Evolutionary conservation across 2,329 filamentous ascomycete species (phyloP).

Genomic region (Coniochaeta prunicola): DNA sequence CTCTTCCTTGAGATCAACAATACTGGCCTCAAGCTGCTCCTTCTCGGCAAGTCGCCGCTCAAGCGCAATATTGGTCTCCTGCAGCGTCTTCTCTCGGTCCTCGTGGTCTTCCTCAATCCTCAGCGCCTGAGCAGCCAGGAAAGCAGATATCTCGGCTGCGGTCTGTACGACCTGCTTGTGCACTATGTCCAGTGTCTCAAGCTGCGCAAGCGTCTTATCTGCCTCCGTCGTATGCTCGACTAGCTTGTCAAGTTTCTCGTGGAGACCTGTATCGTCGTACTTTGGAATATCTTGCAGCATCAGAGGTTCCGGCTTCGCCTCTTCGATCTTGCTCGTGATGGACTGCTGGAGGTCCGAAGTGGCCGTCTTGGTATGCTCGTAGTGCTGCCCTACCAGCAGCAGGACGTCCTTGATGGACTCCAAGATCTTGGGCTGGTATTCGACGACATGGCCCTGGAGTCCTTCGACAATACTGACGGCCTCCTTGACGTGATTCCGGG

Average conservation of each 20-base stretch:
- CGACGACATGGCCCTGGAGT: slow-evolving; percentile 70
- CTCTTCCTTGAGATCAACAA: slow-evolving; percentile 23
- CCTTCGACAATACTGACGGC: slow-evolving; percentile 65
- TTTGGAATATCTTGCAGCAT: slow-evolving; percentile 52
- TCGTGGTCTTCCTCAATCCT: slow-evolving; percentile 72
- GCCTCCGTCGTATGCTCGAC: slow-evolving; percentile 59
- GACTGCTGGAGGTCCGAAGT: slow-evolving; percentile 27
- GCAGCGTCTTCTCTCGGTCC: slow-evolving; percentile 68
- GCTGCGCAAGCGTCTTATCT: slow-evolving; percentile 63
- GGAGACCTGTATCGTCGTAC: slow-evolving; percentile 56
- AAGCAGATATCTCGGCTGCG: slow-evolving; percentile 75
- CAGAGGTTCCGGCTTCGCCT: slow-evolving; percentile 53
- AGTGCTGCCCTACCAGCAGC: slow-evolving; percentile 75
- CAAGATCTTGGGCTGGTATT: slow-evolving; percentile 84
- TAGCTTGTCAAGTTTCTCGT: slow-evolving; percentile 51
- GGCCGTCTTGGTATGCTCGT: slow-evolving; percentile 73
- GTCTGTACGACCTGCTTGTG: slow-evolving; percentile 81
- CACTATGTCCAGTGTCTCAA: slow-evolving; percentile 81
- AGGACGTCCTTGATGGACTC: slow-evolving; percentile 83
- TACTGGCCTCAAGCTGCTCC: slow-evolving; percentile 47
- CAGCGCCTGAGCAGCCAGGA: slow-evolving; percentile 69
- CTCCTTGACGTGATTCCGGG: slow-evolving; percentile 72
- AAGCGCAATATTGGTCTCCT: slow-evolving; percentile 73
- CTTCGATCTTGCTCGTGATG: slow-evolving; percentile 52
- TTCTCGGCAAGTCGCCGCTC: slow-evolving; percentile 56